Base-by-base conservation (phyloP, 805 yeast species). In the Wickerhamomyces tratensis region DNA sequence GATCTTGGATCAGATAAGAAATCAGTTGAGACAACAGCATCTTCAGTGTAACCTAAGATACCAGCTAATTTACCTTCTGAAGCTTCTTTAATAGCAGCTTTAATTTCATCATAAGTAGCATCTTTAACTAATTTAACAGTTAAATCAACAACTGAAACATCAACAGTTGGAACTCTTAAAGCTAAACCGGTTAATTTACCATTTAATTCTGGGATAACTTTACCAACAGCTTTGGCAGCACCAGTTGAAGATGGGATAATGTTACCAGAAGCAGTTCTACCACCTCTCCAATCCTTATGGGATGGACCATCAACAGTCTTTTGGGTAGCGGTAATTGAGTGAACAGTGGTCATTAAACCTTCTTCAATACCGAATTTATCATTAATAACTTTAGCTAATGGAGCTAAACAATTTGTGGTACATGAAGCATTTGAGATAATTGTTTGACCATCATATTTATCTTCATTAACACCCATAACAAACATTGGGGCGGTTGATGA, bases 221-320 rank as follows among this genome's bases (percentile, higher is more conserved):
- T 86, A 68, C 95, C 95, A 58, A 87, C 96, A 53, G 95, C 95
- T 82, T 87, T 87, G 62, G 96, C 96, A 60, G 96, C 96, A 80
- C 96, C 96, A 51, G 96, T 87, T 50, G 95, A 84, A 36, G 95
- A 86, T 63, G 96, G 96, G 57, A 87, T 87, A 68, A 87, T 85
- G 83, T 87, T 87, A 64, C 89, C 94, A 49, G 91, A 82, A 64
- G 95, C 95, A 58, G 95, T 83, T 76, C 96, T 84, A 68, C 96
- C 96, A 67, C 96, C 95, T 80, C 96, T 83, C 96, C 96, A 87
- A 77, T 87, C 96, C 79, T 87, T 87, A 79, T 82, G 87, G 66
- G 95, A 86, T 59, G 96, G 94, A 72, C 96, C 96, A 68, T 87
- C 96, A 53, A 87, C 96, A 49, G 94, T 83, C 82, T 87, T 87